These are phyloP conservation scores for Fraxinus xanthoxyloides DNA, from an alignment of 305 asterid species.

Conservation along the genomic window DNA sequence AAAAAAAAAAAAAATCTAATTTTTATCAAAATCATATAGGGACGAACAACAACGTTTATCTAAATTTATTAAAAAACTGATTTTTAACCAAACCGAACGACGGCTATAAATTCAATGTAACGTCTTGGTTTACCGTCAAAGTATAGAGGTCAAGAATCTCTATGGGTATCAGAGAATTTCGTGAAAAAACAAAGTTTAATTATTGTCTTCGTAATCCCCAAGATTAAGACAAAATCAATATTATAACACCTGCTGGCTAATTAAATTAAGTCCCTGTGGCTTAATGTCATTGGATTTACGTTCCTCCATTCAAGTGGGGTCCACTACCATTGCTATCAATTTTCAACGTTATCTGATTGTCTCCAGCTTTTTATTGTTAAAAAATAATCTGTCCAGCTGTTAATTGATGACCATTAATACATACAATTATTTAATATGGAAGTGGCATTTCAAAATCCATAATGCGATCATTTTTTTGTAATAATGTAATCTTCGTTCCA, in stretches of 20 bases:
- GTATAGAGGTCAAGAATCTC: not conserved
- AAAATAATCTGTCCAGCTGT: conserved; percentile 26
- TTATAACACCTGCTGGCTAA: conserved; percentile 1
- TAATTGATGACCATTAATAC: conserved; percentile 24
- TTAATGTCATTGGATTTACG: conserved; percentile 21
- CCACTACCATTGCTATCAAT: conserved; percentile 13
- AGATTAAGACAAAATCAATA: conserved; percentile 24
- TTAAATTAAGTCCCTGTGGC: conserved; percentile 31
- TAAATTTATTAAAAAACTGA: too few species aligned
- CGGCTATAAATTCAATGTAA: not conserved
- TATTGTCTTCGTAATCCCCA: not conserved
- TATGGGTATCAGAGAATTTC: not conserved
- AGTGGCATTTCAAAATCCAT: conserved; percentile 1
- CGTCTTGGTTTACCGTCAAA: not conserved
- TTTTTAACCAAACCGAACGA: too few species aligned
- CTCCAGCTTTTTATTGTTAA: conserved; percentile 15
- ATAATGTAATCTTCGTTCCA: conserved; percentile 15
- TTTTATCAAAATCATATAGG: not conserved
- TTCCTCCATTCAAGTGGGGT: not conserved
- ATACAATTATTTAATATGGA: conserved; percentile 24
- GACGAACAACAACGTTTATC: not conserved
- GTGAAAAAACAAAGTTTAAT: not conserved
- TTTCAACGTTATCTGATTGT: conserved; percentile 31
- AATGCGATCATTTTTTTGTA: conserved; percentile 19
- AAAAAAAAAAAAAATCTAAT: too few species aligned